These are phyloP conservation scores for Wickerhamiella sergipiensis DNA, from an alignment of 805 yeast genomes.

Conservation along the genomic window DNA sequence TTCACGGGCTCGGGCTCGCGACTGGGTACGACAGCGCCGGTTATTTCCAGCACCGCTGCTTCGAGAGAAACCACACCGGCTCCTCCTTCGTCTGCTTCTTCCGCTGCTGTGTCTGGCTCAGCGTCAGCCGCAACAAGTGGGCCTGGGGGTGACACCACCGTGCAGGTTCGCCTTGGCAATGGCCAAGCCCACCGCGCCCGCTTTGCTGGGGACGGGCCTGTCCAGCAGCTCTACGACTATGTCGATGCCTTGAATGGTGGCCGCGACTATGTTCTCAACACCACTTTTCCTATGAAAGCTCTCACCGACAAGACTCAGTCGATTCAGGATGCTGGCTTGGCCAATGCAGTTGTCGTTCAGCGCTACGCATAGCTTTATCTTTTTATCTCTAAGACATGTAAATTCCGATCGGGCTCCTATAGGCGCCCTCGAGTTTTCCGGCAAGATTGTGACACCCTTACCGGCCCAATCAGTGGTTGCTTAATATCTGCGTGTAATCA, in stretches of 20 bases:
- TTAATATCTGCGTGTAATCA: background rate
- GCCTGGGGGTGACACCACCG: constrained; percentile 47
- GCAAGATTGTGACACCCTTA: no score
- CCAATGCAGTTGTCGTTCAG: constrained; percentile 74
- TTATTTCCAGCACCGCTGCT: constrained; percentile 34
- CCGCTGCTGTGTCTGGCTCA: background rate
- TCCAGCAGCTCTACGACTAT: constrained; percentile 52
- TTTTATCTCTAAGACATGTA: no score
- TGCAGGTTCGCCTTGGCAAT: constrained; percentile 73
- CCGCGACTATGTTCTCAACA: constrained; percentile 52
- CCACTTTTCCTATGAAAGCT: constrained; percentile 70
- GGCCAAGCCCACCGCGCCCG: constrained; percentile 46
- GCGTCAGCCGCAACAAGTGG: constrained; percentile 11
- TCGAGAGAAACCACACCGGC: constrained; percentile 10
- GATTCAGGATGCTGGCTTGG: constrained; percentile 61
- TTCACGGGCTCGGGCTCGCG: constrained; percentile 82
- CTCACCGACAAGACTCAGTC: constrained; percentile 44
- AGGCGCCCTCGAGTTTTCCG: no score
- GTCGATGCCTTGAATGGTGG: constrained; percentile 32
- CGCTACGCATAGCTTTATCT: constrained; percentile 5
- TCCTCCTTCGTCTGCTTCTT: constrained; percentile 4
- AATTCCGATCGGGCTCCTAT: no score
- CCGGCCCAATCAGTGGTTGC: no score
- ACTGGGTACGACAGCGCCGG: constrained; percentile 76
- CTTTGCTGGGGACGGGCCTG: constrained; percentile 52